Base-by-base conservation (phyloP, 768 basidiomycete genomes). In the Hortiboletus campestris region DNA sequence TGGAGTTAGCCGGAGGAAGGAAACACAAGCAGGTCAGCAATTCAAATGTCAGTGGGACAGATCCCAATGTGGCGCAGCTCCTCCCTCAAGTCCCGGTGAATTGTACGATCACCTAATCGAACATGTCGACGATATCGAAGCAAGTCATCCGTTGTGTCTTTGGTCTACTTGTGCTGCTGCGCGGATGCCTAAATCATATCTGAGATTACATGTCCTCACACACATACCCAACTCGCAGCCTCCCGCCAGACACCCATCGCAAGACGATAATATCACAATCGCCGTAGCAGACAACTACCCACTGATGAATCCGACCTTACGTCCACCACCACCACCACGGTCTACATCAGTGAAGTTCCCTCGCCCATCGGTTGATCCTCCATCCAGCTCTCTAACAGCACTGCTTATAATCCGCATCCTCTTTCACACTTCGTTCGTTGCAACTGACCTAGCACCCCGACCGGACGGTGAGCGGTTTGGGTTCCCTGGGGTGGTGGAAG, bases 401-500 rank as follows among this genome's bases (percentile, higher is more conserved):
- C 74, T 94, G 16, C 80, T 95, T 22, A 84, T 91, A 57, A 80
- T 95, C 45, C 88, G 94, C 10, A 85, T 93, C 55, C 78, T 96
- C 19, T 94, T 91, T 68, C 80, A 90, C 43, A 82, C 84, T 6
- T 83, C 93, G 2, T 91, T 92, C 63, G 85, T 86, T 19, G 82
- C 87, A 7, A 52, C 56, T 14, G 89, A 90, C 59, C 68, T 75
- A 2, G 80, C 80, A 6, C 89, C 89, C 32, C 80, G 89, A 28
- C 85, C 79, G 3, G 88, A 91, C 65, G 87, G 82, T 20, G 91
- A 95, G 55, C 89, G 91, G 59, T 96, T 94, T 70, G 94, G 94
- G 0, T 91, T 96, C 69, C 94, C 94, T 6, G 92, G 88, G 0
- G 51, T 91, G 20, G 75, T 91, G 36, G 88, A 91, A 57, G 90